Conservation (phyloP, 768 basidiomycete species). For the Agrocybe praecox region DNA sequence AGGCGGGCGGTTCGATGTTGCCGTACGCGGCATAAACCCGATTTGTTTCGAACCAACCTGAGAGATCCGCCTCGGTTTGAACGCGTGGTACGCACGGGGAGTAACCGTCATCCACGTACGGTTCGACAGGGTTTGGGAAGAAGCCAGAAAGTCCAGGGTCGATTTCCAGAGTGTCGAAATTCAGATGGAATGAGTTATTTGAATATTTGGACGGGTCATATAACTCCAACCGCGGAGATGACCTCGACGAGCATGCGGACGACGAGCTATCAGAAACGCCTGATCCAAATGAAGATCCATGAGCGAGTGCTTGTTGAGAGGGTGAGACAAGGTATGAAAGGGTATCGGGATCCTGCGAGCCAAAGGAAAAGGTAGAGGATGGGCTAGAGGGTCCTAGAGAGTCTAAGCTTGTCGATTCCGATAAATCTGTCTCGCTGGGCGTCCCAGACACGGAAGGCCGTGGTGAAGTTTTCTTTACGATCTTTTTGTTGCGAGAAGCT, state of each 20-base stretch:
- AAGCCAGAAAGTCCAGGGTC: conserved; percentile 29
- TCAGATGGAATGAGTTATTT: conserved; percentile 30
- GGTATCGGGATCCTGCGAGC: conserved; percentile 14
- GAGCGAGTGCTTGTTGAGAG: conserved; percentile 17
- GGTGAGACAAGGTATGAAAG: conserved; percentile 22
- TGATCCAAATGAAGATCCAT: conserved; percentile 20
- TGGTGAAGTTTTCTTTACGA: conserved; percentile 28
- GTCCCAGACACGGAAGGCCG: conserved; percentile 16
- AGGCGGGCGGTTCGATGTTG: conserved; percentile 23
- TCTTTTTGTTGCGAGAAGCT: conserved; percentile 40
- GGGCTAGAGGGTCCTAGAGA: conserved; percentile 23
- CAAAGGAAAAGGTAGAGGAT: conserved; percentile 17
- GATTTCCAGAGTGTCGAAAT: conserved; percentile 30
- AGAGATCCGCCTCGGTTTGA: conserved; percentile 27
- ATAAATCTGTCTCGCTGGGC: conserved; percentile 16
- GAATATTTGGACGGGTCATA: conserved; percentile 33
- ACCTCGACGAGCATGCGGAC: conserved; percentile 36
- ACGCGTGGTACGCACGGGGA: conserved; percentile 29
- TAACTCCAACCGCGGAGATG: conserved; percentile 40
- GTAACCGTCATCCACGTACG: conserved; percentile 36
- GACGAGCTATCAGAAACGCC: conserved; percentile 34
- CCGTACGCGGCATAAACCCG: conserved; percentile 34
- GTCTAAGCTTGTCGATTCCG: conserved; percentile 18
- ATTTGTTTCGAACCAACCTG: conserved; percentile 36
- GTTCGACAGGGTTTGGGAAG: conserved; percentile 39